phyloP scores from a whole-genome alignment of 768 basidiomycete species.

The Pulveroboletus sp. region DNA sequence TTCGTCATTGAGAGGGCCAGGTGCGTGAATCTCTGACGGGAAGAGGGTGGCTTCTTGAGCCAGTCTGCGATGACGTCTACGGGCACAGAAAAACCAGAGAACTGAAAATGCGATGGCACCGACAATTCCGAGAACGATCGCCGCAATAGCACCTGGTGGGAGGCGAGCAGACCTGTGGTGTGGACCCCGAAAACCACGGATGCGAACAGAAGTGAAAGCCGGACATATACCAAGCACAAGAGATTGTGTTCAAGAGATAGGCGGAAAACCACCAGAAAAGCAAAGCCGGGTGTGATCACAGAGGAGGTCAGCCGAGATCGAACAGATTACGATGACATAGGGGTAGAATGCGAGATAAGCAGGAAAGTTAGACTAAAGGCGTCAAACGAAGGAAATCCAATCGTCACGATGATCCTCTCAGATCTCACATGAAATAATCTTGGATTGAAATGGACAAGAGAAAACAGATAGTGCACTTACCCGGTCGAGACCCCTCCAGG shows the following conservation, averaged over 20 bases:
- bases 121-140: slow-evolving; percentile 21
- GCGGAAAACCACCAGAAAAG: slow-evolving; percentile 7
- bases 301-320: slow-evolving; percentile 16
- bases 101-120: slow-evolving; percentile 24
- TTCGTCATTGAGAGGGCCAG: slow-evolving; percentile 23
- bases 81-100: slow-evolving; percentile 32
- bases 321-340: slow-evolving; percentile 18
- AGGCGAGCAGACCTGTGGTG: slow-evolving; percentile 5
- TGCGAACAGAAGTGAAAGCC: background rate
- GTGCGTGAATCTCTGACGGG: slow-evolving; percentile 3
- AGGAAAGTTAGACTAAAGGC: slow-evolving; percentile 3
- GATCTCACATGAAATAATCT: slow-evolving; percentile 4
- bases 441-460: background rate
- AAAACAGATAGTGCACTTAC: slow-evolving; percentile 14
- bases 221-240: background rate
- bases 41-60: slow-evolving; percentile 15
- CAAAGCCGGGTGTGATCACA: slow-evolving; percentile 10
- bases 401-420: slow-evolving; percentile 6
- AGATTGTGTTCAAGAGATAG: slow-evolving; percentile 5
- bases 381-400: slow-evolving; percentile 1
- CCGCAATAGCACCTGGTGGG: slow-evolving; percentile 24
- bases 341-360: slow-evolving; percentile 7
- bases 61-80: slow-evolving; percentile 25
- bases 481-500: slow-evolving; percentile 2
- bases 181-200: slow-evolving; percentile 3